Conservation (phyloP, 1,139 yeast species). For the Nematodospora anomalae region DNA sequence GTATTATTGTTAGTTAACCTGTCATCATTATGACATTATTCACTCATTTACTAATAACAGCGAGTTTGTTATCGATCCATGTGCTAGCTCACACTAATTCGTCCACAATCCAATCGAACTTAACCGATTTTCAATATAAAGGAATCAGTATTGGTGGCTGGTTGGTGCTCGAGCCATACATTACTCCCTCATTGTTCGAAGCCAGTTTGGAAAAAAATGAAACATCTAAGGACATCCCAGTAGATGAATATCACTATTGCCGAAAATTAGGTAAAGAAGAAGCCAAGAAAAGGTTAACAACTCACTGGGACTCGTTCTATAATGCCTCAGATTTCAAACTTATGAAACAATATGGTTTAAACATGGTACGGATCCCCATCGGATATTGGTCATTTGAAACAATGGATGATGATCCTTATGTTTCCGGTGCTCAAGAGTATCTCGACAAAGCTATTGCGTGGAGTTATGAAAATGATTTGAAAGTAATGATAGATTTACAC, state of each 20-base stretch:
- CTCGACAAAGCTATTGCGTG: slow-evolving; percentile 56
- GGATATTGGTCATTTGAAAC: slow-evolving; percentile 68
- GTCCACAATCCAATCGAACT: slow-evolving; percentile 1
- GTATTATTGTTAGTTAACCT: too few relatives aligned
- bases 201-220: slow-evolving; percentile 25
- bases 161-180: slow-evolving; percentile 65
- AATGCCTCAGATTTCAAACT: slow-evolving; percentile 53
- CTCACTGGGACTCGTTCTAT: slow-evolving; percentile 57
- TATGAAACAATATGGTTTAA: slow-evolving; percentile 52
- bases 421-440: slow-evolving; percentile 54
- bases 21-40: not conserved
- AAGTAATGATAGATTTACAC: slow-evolving; percentile 64
- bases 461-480: slow-evolving; percentile 50
- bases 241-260: slow-evolving; percentile 60
- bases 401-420: slow-evolving; percentile 55
- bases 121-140: slow-evolving; percentile 25
- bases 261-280: slow-evolving; percentile 46
- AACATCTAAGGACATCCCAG: slow-evolving; percentile 40
- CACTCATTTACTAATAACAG: not conserved
- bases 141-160: slow-evolving; percentile 69
- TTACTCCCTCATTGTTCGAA: slow-evolving; percentile 59
- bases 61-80: too few relatives aligned
- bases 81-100: slow-evolving; percentile 1
- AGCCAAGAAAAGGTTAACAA: slow-evolving; percentile 40
- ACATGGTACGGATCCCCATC: slow-evolving; percentile 62